Base-by-base conservation (phyloP, 208 protist species). In the Crithidia sp. region DNA sequence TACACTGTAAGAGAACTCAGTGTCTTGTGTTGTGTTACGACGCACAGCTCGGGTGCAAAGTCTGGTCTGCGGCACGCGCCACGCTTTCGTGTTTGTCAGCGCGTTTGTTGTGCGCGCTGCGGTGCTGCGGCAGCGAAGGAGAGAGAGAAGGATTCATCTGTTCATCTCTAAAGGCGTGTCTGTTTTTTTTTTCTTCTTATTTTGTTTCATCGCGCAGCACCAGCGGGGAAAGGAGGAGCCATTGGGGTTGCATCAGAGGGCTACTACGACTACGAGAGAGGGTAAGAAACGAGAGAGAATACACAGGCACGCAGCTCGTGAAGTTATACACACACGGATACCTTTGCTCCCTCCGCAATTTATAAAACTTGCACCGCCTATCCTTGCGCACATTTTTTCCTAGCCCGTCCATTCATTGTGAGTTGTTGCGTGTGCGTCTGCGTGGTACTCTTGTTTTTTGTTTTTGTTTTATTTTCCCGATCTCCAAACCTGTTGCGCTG, bases 241-340 rank as follows among this genome's bases (percentile, higher is more conserved):
- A 28, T 28, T 1, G 28, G 28, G 28, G 28, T 28, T 28, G 28
- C 28, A 28, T 28, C 28, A 28, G 28, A 14, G 45, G 45, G 9
- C 9, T 49, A 49, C 9, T 13, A 13, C 45, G 17, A 14, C 13
- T 41, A 58, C 7, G 40, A 68, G 45, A 13, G 3, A 54, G 5
- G 37, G 16, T 10, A 65, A 72, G 19, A 62, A 65, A 37, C 54
- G 52, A 13, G 12, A 49, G 45, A 49, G 12, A 7, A 49, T 7
- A 54, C 7, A 52, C 37, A 39, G 28, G 41, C 43, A 72, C 37
- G 36, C 37, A 37, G 49, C 16, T n/a, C 47, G 47, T 59, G 63
- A 45, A 68, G 50, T 45, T 68, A 47, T 68, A 68, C 52, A 59
- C 63, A 17, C 36, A 49, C 50, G 50, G 40, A 41, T 5, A 65